Conservation (phyloP, 768 basidiomycete genomes). For the Austroboletus eburneus region DNA sequence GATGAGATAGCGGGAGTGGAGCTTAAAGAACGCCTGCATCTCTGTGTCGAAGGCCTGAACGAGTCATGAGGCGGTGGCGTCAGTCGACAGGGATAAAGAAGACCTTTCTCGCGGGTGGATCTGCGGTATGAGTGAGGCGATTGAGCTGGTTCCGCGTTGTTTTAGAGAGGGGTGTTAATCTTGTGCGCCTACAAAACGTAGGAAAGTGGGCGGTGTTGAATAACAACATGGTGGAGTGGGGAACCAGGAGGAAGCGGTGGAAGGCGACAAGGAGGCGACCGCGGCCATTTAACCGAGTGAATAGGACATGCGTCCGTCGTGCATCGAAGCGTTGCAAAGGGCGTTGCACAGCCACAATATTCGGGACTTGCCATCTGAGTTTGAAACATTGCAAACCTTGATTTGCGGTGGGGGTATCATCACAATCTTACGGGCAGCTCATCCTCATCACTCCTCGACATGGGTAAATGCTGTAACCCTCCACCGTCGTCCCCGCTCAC, state of each 20-base stretch:
- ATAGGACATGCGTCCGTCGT: slow-evolving; percentile 18
- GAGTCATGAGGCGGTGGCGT: slow-evolving; percentile 18
- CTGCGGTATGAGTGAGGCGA: slow-evolving; percentile 82
- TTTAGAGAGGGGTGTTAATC: slow-evolving; percentile 50
- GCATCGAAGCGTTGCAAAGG: slow-evolving; percentile 16
- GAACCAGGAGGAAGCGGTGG: slow-evolving; percentile 19
- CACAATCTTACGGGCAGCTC: slow-evolving; percentile 42
- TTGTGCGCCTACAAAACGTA: slow-evolving; percentile 41
- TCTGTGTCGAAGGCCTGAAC: slow-evolving; percentile 63
- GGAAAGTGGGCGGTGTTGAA: slow-evolving; percentile 31
- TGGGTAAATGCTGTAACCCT: slow-evolving; percentile 57
- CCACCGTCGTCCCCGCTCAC: slow-evolving; percentile 6
- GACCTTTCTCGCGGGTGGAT: slow-evolving; percentile 77
- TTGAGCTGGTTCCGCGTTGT: slow-evolving; percentile 98
- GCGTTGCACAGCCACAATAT: slow-evolving; percentile 19
- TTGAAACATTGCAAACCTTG: slow-evolving; percentile 33
- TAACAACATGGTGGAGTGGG: slow-evolving; percentile 18
- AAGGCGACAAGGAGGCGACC: slow-evolving; percentile 24
- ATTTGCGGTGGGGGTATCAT: slow-evolving; percentile 44
- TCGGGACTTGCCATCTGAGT: slow-evolving; percentile 28
- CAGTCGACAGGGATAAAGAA: slow-evolving; percentile 2
- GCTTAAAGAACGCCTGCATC: slow-evolving; percentile 81
- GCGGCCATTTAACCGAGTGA: slow-evolving; percentile 18
- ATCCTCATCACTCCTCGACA: slow-evolving; percentile 71
- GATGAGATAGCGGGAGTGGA: slow-evolving; percentile 76